These are phyloP conservation scores for Arxiozyma slooffiae DNA, from an alignment of 1,139 yeast genomes.

Conservation along the genomic window DNA sequence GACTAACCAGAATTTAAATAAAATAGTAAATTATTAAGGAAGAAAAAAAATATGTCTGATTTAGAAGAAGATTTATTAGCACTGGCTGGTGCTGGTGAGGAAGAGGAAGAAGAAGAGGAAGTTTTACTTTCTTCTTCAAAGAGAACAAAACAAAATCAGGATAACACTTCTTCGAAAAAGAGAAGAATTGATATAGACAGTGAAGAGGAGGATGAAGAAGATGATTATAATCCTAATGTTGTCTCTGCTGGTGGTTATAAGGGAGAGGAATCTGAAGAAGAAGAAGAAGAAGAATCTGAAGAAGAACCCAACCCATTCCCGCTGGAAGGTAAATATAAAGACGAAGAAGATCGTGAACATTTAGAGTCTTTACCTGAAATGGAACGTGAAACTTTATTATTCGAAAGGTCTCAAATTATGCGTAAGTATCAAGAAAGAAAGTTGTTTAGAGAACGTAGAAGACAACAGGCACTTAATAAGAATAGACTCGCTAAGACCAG, in stretches of 20 bases:
- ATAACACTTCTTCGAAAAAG: slow-evolving; percentile 22
- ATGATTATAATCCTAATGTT: slow-evolving; percentile 30
- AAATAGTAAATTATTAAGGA: not conserved
- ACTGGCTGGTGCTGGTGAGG: slow-evolving; percentile 65
- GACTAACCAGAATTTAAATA: not conserved
- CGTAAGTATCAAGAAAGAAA: slow-evolving; percentile 76
- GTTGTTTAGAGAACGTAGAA: slow-evolving; percentile 68
- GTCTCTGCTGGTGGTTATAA: slow-evolving; percentile 10
- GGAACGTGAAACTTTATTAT: slow-evolving; percentile 79
- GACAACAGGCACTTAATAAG: slow-evolving; percentile 30
- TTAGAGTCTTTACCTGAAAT: slow-evolving; percentile 78
- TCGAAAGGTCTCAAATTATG: slow-evolving; percentile 87
- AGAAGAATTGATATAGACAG: slow-evolving; percentile 30
- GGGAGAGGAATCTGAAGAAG: slow-evolving; percentile 11
- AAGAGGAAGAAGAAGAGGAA: slow-evolving; percentile 33
- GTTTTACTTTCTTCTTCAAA: slow-evolving; percentile 23
- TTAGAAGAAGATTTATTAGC: slow-evolving; percentile 87
- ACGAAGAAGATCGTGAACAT: slow-evolving; percentile 62
- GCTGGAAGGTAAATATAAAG: slow-evolving; percentile 79
- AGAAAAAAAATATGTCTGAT: slow-evolving; percentile 37
- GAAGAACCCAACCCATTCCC: slow-evolving; percentile 69
- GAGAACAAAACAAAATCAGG: slow-evolving; percentile 19
- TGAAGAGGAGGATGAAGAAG: slow-evolving; percentile 29
- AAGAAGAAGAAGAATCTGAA: slow-evolving; percentile 22
- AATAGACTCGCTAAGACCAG: slow-evolving; percentile 24